Evolutionary conservation across 768 basidiomycete species (phyloP).

Genomic region (Calocera viscosa): DNA sequence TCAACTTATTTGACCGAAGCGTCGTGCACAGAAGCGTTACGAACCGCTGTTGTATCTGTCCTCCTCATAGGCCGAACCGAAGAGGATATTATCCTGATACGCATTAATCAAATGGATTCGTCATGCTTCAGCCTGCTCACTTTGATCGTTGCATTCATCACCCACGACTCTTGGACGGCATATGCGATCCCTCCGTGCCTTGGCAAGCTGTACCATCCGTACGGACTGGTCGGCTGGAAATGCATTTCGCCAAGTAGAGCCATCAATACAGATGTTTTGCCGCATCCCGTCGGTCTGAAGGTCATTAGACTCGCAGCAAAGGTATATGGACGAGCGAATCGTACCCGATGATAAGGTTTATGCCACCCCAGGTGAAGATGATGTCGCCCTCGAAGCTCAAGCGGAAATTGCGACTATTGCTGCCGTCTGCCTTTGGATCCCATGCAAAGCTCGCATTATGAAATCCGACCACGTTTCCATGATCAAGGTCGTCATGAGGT

Average conservation of each 20-base stretch:
- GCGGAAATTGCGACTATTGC: constrained; percentile 20
- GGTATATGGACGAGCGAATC: background rate
- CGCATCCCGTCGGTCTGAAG: constrained; percentile 25
- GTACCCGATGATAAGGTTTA: constrained; percentile 28
- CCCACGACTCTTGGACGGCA: constrained; percentile 77
- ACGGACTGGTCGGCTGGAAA: constrained; percentile 26
- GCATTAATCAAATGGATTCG: background rate
- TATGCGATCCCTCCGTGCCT: constrained; percentile 58
- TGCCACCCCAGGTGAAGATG: constrained; percentile 26
- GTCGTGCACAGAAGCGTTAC: background rate
- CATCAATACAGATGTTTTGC: constrained; percentile 19
- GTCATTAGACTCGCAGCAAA: background rate
- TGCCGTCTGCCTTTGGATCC: constrained; percentile 14
- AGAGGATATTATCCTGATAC: constrained; percentile 45
- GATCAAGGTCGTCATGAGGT: constrained; percentile 18
- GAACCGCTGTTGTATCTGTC: constrained; percentile 33
- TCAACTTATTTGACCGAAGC: background rate
- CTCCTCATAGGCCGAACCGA: constrained; percentile 34
- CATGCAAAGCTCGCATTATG: constrained; percentile 27
- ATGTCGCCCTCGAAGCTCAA: constrained; percentile 25
- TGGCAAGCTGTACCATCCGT: constrained; percentile 60
- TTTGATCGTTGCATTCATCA: constrained; percentile 64
- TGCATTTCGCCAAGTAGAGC: constrained; percentile 33
- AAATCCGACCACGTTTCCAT: constrained; percentile 22
- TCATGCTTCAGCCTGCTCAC: too few relatives aligned